These are phyloP conservation scores for Trichosporon faecale DNA, from an alignment of 1,284 basidiomycete genomes.

Conservation along the genomic window DNA sequence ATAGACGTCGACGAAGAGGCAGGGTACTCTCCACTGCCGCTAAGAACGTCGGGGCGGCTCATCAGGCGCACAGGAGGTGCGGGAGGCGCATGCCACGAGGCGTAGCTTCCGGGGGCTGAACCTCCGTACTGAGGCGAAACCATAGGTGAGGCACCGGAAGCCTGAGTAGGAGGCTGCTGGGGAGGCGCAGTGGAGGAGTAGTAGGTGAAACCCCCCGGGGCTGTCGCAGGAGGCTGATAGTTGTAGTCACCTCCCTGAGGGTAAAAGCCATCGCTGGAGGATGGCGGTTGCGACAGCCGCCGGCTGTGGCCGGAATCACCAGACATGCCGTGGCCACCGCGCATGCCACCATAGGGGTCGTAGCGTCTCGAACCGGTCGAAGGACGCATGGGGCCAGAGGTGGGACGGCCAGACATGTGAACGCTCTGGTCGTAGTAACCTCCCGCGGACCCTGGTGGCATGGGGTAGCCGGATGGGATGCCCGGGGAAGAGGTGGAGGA, in stretches of 20 bases:
- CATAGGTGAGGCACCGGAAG: slow-evolving; percentile 22
- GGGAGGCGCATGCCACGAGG: slow-evolving; percentile 19
- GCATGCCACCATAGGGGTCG: slow-evolving; percentile 21
- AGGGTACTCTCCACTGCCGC: slow-evolving; percentile 15
- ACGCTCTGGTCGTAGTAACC: slow-evolving; percentile 22
- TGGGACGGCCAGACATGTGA: slow-evolving; percentile 5
- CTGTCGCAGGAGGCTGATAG: slow-evolving; percentile 27
- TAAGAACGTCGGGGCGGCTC: slow-evolving; percentile 18
- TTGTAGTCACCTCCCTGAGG: slow-evolving; percentile 21
- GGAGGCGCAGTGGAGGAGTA: slow-evolving; percentile 13
- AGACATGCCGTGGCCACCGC: neutral
- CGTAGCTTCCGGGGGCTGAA: slow-evolving; percentile 11
- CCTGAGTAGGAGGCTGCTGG: slow-evolving; percentile 13
- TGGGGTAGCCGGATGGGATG: slow-evolving; percentile 11
- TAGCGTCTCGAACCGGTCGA: slow-evolving; percentile 18
- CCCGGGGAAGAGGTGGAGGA: slow-evolving; percentile 5
- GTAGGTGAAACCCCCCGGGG: slow-evolving; percentile 21
- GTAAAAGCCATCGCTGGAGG: slow-evolving; percentile 17
- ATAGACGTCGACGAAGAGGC: slow-evolving; percentile 24
- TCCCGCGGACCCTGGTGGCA: slow-evolving; percentile 14
- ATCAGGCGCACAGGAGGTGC: slow-evolving; percentile 15
- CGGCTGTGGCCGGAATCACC: slow-evolving; percentile 20
- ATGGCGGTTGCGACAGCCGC: slow-evolving; percentile 22
- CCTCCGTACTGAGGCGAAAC: slow-evolving; percentile 18
- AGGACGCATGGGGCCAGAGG: slow-evolving; percentile 17